Percentiles rank a stretch among this genome's conserved stretches.
Conservation (phyloP, 2,329 filamentous ascomycete species). For the Diaporthe citriasiana region DNA sequence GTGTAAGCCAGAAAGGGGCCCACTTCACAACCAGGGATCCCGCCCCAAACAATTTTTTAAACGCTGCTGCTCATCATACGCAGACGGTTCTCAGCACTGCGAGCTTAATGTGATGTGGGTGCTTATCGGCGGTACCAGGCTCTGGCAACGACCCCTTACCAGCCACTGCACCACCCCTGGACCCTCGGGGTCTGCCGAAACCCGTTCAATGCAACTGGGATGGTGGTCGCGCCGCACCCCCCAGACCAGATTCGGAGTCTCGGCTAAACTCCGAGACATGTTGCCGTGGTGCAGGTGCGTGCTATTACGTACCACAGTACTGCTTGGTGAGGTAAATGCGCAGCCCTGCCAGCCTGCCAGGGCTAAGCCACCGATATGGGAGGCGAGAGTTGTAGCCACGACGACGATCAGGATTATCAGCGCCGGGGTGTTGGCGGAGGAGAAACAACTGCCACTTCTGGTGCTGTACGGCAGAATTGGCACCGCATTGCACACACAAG, state of each 20-base stretch:
- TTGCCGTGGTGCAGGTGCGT: neutral
- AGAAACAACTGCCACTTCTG: neutral
- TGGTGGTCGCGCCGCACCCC: neutral
- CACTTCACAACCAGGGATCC: neutral
- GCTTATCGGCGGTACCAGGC: constrained; percentile 25
- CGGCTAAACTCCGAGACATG: constrained; percentile 23
- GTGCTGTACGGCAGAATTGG: neutral
- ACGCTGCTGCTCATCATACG: constrained; percentile 19
- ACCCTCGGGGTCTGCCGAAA: constrained; percentile 18
- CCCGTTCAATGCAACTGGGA: constrained; percentile 14
- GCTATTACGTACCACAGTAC: no score
- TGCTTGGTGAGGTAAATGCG: neutral
- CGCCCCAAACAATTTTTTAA: neutral
- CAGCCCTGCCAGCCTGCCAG: no score
- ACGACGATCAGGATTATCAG: neutral
- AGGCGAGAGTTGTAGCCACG: neutral
- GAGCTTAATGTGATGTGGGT: neutral
- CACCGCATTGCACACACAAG: neutral
- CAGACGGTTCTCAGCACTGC: neutral
- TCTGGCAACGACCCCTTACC: no score
- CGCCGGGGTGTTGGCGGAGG: neutral
- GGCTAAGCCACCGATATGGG: neutral
- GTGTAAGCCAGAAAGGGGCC: constrained; percentile 1
- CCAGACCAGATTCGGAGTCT: neutral
- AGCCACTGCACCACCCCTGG: neutral